A percentile compares a stretch with the other conserved stretches of the same genome.
Conservation (phyloP, 352 stramenopile species). For the Albugo candida region DNA sequence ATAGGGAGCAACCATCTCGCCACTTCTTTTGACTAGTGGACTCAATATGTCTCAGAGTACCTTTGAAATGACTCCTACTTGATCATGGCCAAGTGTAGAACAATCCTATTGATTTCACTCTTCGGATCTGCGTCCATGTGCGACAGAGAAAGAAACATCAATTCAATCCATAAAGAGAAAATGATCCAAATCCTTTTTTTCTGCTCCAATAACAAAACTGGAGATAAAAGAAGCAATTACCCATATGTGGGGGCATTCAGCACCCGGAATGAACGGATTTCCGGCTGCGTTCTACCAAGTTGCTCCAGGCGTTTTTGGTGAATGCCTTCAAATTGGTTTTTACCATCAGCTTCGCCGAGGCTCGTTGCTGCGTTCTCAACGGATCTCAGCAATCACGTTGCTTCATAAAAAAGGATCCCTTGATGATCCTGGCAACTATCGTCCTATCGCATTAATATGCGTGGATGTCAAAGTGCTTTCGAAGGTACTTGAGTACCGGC, state of each 20-base stretch:
- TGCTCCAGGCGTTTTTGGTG: constrained; percentile 8
- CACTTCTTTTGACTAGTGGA: constrained; percentile 6
- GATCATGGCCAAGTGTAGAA: background rate
- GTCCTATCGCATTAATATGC: constrained; percentile 5
- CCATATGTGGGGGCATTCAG: background rate
- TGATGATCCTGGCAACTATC: background rate
- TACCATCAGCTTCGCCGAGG: constrained; percentile 6
- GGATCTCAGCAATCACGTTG: constrained; percentile 7
- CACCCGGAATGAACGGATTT: constrained; percentile 1
- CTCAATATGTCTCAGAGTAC: background rate
- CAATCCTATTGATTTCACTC: constrained; percentile 2
- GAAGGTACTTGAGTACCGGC: constrained; percentile 1
- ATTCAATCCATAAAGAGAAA: background rate
- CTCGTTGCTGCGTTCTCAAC: constrained; percentile 6
- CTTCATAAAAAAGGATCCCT: constrained; percentile 10
- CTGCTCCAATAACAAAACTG: background rate
- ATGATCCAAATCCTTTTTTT: background rate
- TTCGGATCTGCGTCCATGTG: background rate
- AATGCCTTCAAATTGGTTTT: constrained; percentile 10
- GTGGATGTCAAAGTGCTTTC: constrained; percentile 12
- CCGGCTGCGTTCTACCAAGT: constrained; percentile 12
- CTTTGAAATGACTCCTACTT: constrained; percentile 1
- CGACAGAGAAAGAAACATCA: background rate
- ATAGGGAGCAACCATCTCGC: constrained; percentile 1
- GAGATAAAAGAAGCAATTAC: background rate